A percentile compares a stretch with the other conserved stretches of the same genome.
Conservation (phyloP, 257 asterid species). For the Cynanchum wilfordii region DNA sequence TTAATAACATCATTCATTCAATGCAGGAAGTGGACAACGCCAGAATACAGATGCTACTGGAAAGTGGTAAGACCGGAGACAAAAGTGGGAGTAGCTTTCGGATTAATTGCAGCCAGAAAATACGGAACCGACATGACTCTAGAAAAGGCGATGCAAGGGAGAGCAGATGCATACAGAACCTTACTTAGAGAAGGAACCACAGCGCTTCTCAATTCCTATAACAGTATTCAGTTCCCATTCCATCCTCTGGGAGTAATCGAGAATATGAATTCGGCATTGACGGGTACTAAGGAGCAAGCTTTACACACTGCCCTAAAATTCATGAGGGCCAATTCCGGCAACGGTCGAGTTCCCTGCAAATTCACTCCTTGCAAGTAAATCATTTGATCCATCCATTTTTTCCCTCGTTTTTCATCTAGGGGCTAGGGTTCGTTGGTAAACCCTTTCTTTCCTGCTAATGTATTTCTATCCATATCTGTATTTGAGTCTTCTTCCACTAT, state of each 20-base stretch:
- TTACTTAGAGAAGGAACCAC: conserved; percentile 84
- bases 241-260: conserved; percentile 52
- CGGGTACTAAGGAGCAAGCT: conserved; percentile 58
- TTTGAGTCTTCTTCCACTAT: too few relatives aligned
- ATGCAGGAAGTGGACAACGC: conserved; percentile 72
- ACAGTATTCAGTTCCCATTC: conserved; percentile 59
- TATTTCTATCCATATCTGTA: too few relatives aligned
- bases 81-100: conserved; percentile 63
- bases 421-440: too few relatives aligned
- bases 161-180: conserved; percentile 84
- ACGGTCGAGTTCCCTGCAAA: conserved; percentile 45
- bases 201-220: conserved; percentile 83
- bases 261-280: conserved; percentile 57
- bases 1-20: conserved; percentile 1
- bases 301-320: conserved; percentile 61
- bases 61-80: conserved; percentile 63
- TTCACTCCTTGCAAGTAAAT: conserved; percentile 61
- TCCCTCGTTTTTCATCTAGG: neutral
- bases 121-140: conserved; percentile 76
- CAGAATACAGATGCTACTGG: conserved; percentile 81
- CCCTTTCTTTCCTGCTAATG: too few relatives aligned
- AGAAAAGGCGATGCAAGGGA: conserved; percentile 50
- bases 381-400: neutral
- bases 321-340: conserved; percentile 77
- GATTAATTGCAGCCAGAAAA: conserved; percentile 52